A percentile compares a stretch with the other conserved stretches of the same genome.
Conservation (phyloP, 306 rosid genomes). For the Rubus parviflorus region DNA sequence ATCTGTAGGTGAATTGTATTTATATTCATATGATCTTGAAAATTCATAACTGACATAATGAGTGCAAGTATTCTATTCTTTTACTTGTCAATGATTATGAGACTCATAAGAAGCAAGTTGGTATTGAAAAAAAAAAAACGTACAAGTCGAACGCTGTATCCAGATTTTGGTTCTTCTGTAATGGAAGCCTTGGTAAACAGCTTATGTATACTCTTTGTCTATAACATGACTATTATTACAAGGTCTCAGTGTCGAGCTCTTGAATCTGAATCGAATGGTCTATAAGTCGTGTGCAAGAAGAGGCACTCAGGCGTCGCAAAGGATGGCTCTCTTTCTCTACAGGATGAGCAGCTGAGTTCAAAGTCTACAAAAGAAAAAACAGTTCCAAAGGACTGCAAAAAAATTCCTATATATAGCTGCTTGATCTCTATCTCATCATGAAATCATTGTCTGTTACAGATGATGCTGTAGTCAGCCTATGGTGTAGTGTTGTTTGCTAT, state of each 20-base stretch:
- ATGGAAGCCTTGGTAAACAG: not conserved
- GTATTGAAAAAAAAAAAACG: not conserved
- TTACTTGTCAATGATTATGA: not conserved
- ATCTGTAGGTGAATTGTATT: too few relatives aligned
- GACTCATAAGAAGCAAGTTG: not conserved
- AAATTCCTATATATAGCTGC: not conserved
- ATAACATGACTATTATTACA: not conserved
- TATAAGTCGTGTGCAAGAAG: too few relatives aligned
- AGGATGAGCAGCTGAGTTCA: too few relatives aligned
- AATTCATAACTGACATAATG: not conserved
- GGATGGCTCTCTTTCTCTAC: too few relatives aligned
- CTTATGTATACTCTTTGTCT: not conserved
- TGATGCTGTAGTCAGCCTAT: constrained; percentile 8
- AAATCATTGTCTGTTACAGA: not conserved
- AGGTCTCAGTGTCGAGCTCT: not conserved
- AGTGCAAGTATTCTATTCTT: not conserved
- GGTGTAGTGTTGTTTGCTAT: constrained; percentile 19
- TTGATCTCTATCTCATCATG: not conserved
- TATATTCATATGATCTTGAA: too few relatives aligned
- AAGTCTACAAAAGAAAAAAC: not conserved
- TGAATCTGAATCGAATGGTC: too few relatives aligned
- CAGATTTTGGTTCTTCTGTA: not conserved
- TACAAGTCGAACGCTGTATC: not conserved
- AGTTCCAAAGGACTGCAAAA: not conserved
- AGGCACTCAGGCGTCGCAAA: too few relatives aligned